These are phyloP conservation scores for Usnea hakonensis DNA, from an alignment of 495 filamentous ascomycete genomes.

Conservation along the genomic window DNA sequence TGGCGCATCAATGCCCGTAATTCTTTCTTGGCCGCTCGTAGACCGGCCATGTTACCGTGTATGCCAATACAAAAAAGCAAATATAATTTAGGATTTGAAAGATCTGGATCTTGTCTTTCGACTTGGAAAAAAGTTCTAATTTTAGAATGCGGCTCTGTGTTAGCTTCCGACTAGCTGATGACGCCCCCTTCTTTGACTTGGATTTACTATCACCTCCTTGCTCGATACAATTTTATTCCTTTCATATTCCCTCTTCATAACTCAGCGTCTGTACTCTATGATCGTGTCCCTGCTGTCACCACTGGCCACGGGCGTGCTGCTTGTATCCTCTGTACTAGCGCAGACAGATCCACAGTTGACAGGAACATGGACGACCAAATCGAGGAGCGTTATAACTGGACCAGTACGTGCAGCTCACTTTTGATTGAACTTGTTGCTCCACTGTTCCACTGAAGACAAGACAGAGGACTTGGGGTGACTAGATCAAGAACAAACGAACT, in stretches of 20 bases:
- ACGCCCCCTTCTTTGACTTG: neutral
- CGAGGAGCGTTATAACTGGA: constrained; percentile 62
- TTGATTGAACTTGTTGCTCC: neutral
- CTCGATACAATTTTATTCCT: no score
- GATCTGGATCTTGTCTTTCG: no score
- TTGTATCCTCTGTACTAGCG: constrained; percentile 15
- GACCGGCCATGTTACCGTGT: constrained; percentile 36
- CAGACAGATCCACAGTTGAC: constrained; percentile 39
- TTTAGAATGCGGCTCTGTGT: constrained; percentile 9
- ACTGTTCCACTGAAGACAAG: neutral
- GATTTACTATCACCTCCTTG: no score
- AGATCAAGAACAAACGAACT: no score
- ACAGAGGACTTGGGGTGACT: neutral
- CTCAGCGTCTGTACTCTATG: constrained; percentile 17
- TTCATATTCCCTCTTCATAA: neutral
- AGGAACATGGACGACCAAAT: constrained; percentile 76
- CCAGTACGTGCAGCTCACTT: constrained; percentile 47
- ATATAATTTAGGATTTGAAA: neutral
- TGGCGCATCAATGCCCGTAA: constrained; percentile 62
- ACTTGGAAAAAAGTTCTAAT: neutral
- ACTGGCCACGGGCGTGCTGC: constrained; percentile 24
- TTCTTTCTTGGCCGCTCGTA: constrained; percentile 64
- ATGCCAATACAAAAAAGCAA: neutral
- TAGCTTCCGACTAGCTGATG: neutral
- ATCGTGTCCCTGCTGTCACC: constrained; percentile 22